Base-by-base conservation (phyloP, 2,329 filamentous ascomycete genomes). In the Epichloe coenophiala region DNA sequence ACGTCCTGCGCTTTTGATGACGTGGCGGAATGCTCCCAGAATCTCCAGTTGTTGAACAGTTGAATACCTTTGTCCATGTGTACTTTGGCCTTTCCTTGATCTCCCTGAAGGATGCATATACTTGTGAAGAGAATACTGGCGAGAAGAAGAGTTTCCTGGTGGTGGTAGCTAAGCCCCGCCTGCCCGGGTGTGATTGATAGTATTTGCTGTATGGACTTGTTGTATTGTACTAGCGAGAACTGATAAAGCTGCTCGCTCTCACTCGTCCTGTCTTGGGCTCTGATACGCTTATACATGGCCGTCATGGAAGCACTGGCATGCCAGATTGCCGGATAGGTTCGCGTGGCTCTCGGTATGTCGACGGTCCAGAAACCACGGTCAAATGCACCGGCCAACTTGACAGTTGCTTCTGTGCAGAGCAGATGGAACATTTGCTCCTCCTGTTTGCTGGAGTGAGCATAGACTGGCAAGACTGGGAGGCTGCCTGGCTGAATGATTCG, bases 161-260 rank as follows among this genome's bases (percentile, higher is more conserved):
- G 46, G 9, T 45, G 17, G 15, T 40, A 39, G 41, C 40, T 48
- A 8, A 55, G 48, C 19, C 36, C 31, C 11, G 42, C 40, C 36
- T 40, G 38, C 15, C 36, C 19, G 4, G 33, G 35, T 3, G 39
- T 51, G 23, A 56, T 54, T 35, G 27, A 21, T 2, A 56, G 38
- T 17, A 56, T 42, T n/a, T 51, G 47, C 3, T 47, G 31, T 4
- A 55, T 55, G 3, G 54, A 52, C 11, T 52, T 48, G 33, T 48
- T 55, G 13, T 54, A 52, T n/a, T 57, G 56, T 19, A 37, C 36
- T 12, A 56, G 42, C 2, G 53, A 53, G 46, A 54, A 56, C 3
- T 43, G 45, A 38, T 53, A 51, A 3, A 51, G 48, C 19, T 49
- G 23, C 21, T 47, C 50, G 62, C 58, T 61, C 63, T 62, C 58